phyloP scores from a whole-genome alignment of 768 basidiomycete species.

The Leccinum uliginosum region DNA sequence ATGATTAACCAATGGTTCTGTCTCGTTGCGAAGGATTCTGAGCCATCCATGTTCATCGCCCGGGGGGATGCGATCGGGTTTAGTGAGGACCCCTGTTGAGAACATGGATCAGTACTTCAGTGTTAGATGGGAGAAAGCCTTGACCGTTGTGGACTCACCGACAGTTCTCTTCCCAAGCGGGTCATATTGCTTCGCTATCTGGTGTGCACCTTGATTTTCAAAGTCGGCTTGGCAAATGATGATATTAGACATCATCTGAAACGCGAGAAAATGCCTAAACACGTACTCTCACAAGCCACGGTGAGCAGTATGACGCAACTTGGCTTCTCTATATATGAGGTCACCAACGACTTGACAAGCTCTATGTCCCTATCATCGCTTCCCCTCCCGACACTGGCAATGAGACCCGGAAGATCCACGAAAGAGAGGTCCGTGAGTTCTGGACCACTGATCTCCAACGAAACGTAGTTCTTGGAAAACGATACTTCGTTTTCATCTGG shows the following conservation, averaged over 20 bases:
- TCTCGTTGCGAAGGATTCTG: conserved; percentile 50
- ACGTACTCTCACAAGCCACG: conserved; percentile 41
- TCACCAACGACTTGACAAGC: conserved; percentile 55
- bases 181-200: conserved; percentile 58
- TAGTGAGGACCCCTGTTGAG: conserved; percentile 45
- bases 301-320: conserved; percentile 70
- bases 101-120: not conserved
- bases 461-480: conserved; percentile 57
- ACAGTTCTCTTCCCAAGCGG: conserved; percentile 64
- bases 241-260: conserved; percentile 33
- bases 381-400: conserved; percentile 47
- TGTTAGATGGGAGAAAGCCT: conserved; percentile 43
- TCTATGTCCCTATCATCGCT: conserved; percentile 55
- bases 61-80: conserved; percentile 54
- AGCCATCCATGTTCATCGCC: conserved; percentile 44
- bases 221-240: conserved; percentile 60
- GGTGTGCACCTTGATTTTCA: conserved; percentile 72
- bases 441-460: conserved; percentile 53
- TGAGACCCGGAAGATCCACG: conserved; percentile 61
- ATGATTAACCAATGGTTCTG: conserved; percentile 25
- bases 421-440: conserved; percentile 63
- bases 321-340: conserved; percentile 55
- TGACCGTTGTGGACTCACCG: conserved; percentile 46
- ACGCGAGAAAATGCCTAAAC: not conserved
- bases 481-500: conserved; percentile 21